Base-by-base conservation (phyloP, 2,329 filamentous ascomycete genomes). In the Aspergillus vadensis region DNA sequence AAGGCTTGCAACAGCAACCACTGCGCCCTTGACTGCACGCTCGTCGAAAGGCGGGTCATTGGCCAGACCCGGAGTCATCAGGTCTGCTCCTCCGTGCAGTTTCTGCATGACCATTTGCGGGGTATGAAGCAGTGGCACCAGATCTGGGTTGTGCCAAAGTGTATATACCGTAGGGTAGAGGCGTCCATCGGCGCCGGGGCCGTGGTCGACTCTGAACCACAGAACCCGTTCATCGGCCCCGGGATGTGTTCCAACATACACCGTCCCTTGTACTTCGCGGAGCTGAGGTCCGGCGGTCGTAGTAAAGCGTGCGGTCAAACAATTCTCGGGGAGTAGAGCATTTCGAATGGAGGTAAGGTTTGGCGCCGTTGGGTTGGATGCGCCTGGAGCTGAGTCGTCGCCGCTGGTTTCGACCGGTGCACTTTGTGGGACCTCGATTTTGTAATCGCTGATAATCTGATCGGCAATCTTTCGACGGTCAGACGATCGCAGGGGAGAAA, bases 41-140 rank as follows among this genome's bases (percentile, higher is more conserved):
- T 76, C 67, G 4, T 86, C 85, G 68, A 89, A 90, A 2, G 87
- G 86, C 10, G 87, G 86, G 1, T 87, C 86, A 55, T 84, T 82
- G 27, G 86, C 83, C 14, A 90, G 75, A 8, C 88, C 88, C 2
- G 88, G 88, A 1, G 84, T 88, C 88, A 90, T 90, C 51, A 90
- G 76, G 72, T 89, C 87, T 19, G 88, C 87, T 4, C 88, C 88
- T 7, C 82, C 81, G 59, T 83, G 84, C 8, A 90, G 76, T 73
- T 89, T 89, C 62, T 83, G 79, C 69, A 89, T 83, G 23, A 86
- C 81, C 52, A 79, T 68, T 9, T 81, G 79, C 4, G 85, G 86
- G 0, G 88, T 89, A 65, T 88, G 83, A n/a, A 90, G 79, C 32
- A 90, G 72, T 0, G 88, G 86, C 0, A 89, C 76, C 14, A 90